phyloP scores from a whole-genome alignment of 768 basidiomycete genomes.

The Chiua virens region DNA sequence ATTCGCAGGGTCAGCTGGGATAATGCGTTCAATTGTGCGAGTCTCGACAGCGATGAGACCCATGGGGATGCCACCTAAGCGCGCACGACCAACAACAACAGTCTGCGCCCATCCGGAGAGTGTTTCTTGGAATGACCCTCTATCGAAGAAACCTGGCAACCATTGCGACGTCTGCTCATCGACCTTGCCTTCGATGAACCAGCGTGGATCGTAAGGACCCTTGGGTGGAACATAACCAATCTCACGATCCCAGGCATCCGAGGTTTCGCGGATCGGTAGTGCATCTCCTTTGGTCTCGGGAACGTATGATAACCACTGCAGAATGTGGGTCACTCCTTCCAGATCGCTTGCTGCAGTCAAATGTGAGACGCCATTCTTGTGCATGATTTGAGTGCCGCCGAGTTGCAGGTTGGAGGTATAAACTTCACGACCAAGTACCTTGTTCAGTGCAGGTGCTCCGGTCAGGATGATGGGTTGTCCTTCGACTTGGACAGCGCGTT shows the following conservation, averaged over 20 bases:
- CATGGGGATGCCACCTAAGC: slow-evolving; percentile 94
- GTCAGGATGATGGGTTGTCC: slow-evolving; percentile 99
- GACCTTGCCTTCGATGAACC: slow-evolving; percentile 94
- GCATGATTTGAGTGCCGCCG: slow-evolving; percentile 99
- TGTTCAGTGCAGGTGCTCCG: slow-evolving; percentile 95
- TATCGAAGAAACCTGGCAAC: slow-evolving; percentile 94
- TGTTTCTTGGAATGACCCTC: slow-evolving; percentile 97
- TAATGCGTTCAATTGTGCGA: slow-evolving; percentile 92
- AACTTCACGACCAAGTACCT: slow-evolving; percentile 97
- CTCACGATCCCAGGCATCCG: slow-evolving; percentile 89
- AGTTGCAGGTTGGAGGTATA: slow-evolving; percentile 98
- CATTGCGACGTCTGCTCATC: slow-evolving; percentile 80
- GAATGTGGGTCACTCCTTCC: slow-evolving; percentile 90
- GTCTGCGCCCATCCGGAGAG: slow-evolving; percentile 99
- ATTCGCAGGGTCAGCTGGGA: slow-evolving; percentile 98
- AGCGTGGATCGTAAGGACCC: slow-evolving; percentile 93
- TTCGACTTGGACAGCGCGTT: slow-evolving; percentile 97
- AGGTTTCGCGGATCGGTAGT: slow-evolving; percentile 72
- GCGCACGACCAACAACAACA: slow-evolving; percentile 94
- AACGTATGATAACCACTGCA: slow-evolving; percentile 93
- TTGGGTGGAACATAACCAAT: slow-evolving; percentile 91
- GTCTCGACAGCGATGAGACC: slow-evolving; percentile 99
- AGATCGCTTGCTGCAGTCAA: slow-evolving; percentile 93
- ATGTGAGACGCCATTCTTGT: slow-evolving; percentile 99
- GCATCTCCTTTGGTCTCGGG: slow-evolving; percentile 79